Percentiles rank a stretch among this genome's conserved stretches.
phyloP scores from a whole-genome alignment of 1,139 yeast species.

The Pneumocystis oryctolagi region DNA sequence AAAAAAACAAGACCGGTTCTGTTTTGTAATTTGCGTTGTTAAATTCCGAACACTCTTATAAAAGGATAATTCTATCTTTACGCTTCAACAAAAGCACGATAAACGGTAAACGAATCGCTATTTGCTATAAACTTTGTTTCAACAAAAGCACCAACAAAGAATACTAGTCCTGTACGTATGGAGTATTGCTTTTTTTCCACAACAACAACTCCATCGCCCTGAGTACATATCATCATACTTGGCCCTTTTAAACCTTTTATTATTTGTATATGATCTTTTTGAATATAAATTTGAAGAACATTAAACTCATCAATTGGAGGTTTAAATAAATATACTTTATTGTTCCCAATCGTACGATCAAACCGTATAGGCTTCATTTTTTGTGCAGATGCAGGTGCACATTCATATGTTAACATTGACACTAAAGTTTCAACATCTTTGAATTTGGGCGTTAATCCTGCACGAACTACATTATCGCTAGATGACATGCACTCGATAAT shows the following conservation, averaged over 20 bases:
- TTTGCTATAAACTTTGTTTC: slow-evolving; percentile 45
- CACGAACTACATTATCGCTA: slow-evolving; percentile 91
- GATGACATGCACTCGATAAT: slow-evolving; percentile 99
- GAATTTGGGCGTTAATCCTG: slow-evolving; percentile 96
- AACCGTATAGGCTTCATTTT: slow-evolving; percentile 63
- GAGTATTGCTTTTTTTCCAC: slow-evolving; percentile 27
- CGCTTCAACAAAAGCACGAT: slow-evolving; percentile 77
- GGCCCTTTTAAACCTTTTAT: slow-evolving; percentile 67
- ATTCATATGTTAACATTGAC: slow-evolving; percentile 75
- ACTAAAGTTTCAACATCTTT: slow-evolving; percentile 87
- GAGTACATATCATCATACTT: slow-evolving; percentile 68
- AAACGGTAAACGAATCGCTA: slow-evolving; percentile 49
- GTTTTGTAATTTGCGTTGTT: no score
- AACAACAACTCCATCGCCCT: slow-evolving; percentile 54
- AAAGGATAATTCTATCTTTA: slow-evolving; percentile 14
- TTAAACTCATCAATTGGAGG: slow-evolving; percentile 97
- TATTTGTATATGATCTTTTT: slow-evolving; percentile 32
- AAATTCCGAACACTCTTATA: not conserved
- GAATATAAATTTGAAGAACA: slow-evolving; percentile 52
- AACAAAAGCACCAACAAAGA: slow-evolving; percentile 66
- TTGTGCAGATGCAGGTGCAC: slow-evolving; percentile 82
- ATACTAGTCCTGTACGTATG: slow-evolving; percentile 55
- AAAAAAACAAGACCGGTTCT: not conserved
- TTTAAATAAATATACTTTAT: slow-evolving; percentile 51
- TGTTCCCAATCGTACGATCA: slow-evolving; percentile 45